These are phyloP conservation scores for Chimonanthus salicifolius DNA, from an alignment of 164 flowering plant species.

Conservation along the genomic window DNA sequence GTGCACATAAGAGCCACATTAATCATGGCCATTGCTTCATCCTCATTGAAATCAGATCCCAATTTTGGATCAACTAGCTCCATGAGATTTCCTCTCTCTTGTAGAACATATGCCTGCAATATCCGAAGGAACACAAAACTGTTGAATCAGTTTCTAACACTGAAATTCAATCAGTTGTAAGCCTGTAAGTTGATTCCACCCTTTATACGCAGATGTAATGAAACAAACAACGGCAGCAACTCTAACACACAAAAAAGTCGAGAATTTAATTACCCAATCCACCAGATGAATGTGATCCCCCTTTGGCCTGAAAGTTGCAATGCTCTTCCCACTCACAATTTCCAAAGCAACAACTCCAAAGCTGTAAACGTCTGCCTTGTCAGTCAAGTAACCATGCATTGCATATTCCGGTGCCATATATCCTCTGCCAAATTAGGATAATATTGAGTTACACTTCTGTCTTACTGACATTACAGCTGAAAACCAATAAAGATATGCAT, in stretches of 20 bases:
- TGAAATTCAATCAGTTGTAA: not conserved
- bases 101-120: constrained; percentile 28
- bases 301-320: constrained; percentile 7
- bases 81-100: constrained; percentile 30
- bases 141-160: not conserved
- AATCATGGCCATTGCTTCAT: constrained; percentile 33
- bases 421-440: constrained; percentile 11
- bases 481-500: too few species aligned
- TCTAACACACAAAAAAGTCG: not conserved
- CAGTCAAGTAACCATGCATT: constrained; percentile 67
- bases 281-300: constrained; percentile 12
- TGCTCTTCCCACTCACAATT: constrained; percentile 17
- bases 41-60: constrained; percentile 25
- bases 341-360: constrained; percentile 76
- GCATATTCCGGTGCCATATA: constrained; percentile 62
- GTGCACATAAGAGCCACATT: constrained; percentile 46
- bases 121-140: not conserved
- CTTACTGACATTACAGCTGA: too few species aligned
- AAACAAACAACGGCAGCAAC: not conserved
- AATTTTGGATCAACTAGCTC: constrained; percentile 43
- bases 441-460: not conserved
- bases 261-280: constrained; percentile 11
- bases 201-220: not conserved
- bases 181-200: too few species aligned
- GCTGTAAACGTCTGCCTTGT: constrained; percentile 73